Evolutionary conservation across 108 stramenopile species (phyloP), one percentile per base, ranked within the genome.

Genomic region (Nitzschia sp.): DNA sequence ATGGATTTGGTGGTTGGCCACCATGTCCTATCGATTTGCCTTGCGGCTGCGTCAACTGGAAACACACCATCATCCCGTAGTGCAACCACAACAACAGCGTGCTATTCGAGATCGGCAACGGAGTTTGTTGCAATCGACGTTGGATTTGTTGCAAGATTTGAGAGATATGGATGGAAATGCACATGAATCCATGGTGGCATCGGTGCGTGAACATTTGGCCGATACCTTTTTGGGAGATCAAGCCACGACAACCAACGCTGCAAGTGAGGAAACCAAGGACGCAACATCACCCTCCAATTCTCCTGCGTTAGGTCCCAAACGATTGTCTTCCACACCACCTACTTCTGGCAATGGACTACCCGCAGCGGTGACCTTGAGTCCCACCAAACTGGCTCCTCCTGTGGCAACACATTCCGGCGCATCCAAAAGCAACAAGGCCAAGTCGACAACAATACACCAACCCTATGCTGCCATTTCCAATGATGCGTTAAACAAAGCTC

Each of bases 1-100:
- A 61, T 93, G 92, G 92, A 82, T 86, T 20, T 89, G 87, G 87
- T 90, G 89, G 92, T 65, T 93, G 20, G 88, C 92, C 20, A 82
- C 86, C 56, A 87, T 89, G 72, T 86, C 86, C 10, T 86, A 87
- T 72, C 83, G 92, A 10, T 93, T 93, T 66, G 88, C 92, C 6
- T 65, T 85, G 56, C 75, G 89, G 43, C 63, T 93, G 40, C 85
- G 88, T 10, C 84, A 89, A 53, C 56, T 89, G 21, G 72, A 73
- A 56, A 59, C 46, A 6, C 70, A 70, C 12, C 29, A 34, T 34
- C 29, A 34, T 34, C 29, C 29, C 5, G 69, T 51, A 20, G 46
- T 70, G 9, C 24, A 37, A 26, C 69, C 57, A 17, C 26, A 51
- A 57, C 34, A 50, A 59, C 73, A 62, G 53, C 80, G 91, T 24